A percentile compares a stretch with the other conserved stretches of the same genome.
These are phyloP conservation scores for Gilbertella persicaria DNA, from an alignment of 371 early-diverging fungal genomes.

Conservation along the genomic window DNA sequence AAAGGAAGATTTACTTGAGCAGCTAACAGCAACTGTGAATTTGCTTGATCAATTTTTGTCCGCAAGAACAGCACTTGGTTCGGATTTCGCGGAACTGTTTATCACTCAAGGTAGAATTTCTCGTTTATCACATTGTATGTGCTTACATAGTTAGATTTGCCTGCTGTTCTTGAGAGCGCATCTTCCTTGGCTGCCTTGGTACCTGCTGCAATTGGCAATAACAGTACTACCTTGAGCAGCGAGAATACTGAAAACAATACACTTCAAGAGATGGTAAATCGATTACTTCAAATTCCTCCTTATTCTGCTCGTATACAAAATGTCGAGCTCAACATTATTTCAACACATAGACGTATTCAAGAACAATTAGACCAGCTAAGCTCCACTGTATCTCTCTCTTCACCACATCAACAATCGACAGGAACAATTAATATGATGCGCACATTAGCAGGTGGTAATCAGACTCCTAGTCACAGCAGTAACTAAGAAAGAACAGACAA, in stretches of 20 bases:
- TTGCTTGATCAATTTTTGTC: conserved; percentile 41
- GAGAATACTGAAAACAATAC: conserved; percentile 7
- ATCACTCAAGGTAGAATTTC: not conserved
- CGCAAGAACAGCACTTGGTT: conserved; percentile 29
- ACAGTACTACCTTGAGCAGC: not conserved
- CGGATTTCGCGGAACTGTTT: conserved; percentile 24
- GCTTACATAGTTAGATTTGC: conserved; percentile 21
- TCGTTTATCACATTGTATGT: not conserved
- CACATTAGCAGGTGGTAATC: too few relatives aligned
- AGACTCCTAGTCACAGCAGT: too few relatives aligned
- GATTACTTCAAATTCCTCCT: conserved; percentile 33
- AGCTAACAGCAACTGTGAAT: conserved; percentile 32
- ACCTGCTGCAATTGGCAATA: conserved; percentile 9
- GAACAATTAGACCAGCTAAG: conserved; percentile 32
- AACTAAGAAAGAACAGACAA: too few relatives aligned
- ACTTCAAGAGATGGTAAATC: conserved; percentile 27
- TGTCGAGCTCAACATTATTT: conserved; percentile 30
- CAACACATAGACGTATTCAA: conserved; percentile 39
- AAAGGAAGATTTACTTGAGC: conserved; percentile 39
- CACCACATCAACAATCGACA: not conserved
- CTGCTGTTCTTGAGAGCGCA: conserved; percentile 29
- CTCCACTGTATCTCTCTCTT: conserved; percentile 5
- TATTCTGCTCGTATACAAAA: conserved; percentile 33
- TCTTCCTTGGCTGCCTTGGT: conserved; percentile 18
- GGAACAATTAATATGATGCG: too few relatives aligned